Evolutionary conservation across 192 early-diverging fungal genomes (phyloP).

Genomic region (Entophlyctis luteolus): DNA sequence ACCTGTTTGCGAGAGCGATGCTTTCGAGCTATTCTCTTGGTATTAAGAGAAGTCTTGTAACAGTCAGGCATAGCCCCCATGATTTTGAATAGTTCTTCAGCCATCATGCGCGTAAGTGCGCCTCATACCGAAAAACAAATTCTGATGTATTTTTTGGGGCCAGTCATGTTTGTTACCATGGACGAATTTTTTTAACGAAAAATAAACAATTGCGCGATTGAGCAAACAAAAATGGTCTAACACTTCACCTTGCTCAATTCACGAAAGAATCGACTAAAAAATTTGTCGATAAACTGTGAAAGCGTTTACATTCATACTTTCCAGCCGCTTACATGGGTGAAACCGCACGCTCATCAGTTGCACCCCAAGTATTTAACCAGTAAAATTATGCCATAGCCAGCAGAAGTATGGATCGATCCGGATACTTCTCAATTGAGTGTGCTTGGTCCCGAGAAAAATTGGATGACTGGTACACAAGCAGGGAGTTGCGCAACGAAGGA

Average conservation of each 20-base stretch:
- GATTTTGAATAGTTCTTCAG: conserved; percentile 58
- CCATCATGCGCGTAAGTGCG: conserved; percentile 54
- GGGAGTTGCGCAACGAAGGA: no score
- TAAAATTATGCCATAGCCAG: neutral
- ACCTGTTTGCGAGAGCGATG: conserved; percentile 59
- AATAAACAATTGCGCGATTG: conserved; percentile 58
- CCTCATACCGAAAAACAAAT: conserved; percentile 40
- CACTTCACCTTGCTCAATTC: conserved; percentile 60
- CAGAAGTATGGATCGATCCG: conserved; percentile 50
- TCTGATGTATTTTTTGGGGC: conserved; percentile 51
- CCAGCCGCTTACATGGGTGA: conserved; percentile 63
- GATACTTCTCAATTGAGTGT: conserved; percentile 56
- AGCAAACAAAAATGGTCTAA: conserved; percentile 46
- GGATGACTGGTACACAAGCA: no score
- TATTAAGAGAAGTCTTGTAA: conserved; percentile 47
- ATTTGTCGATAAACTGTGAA: conserved; percentile 56
- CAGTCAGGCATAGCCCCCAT: conserved; percentile 55
- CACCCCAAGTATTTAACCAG: conserved; percentile 42
- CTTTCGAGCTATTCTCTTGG: conserved; percentile 41
- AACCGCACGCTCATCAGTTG: conserved; percentile 62
- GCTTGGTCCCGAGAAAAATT: conserved; percentile 49
- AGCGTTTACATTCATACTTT: no score
- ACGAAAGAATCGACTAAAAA: conserved; percentile 50
- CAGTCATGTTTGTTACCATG: neutral
- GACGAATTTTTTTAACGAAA: neutral